Base-by-base conservation (phyloP, 345 rosid species). In the Hirschfeldia incana region DNA sequence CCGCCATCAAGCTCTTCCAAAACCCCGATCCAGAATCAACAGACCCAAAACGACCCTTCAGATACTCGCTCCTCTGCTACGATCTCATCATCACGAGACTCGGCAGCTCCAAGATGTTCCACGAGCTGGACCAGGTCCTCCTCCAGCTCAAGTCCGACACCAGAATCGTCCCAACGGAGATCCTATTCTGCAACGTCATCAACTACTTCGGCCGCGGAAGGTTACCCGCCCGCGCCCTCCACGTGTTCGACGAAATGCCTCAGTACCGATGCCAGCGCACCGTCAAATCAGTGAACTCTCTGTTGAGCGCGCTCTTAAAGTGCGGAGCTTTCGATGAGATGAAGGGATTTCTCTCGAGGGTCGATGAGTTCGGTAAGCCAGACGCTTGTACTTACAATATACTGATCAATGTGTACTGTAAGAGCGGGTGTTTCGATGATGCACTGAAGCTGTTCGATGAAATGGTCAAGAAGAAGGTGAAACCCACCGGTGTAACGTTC, bases 1-100 rank as follows among this genome's bases (percentile, higher is more conserved):
- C 82, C 67, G 98, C 96, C 26, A 84, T 87, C 59, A 78, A 81
- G 13, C 88, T 89, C 76, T 89, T 89, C 78, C 83, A 37, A 30
- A 85, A 87, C 77, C 91, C 92, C 9, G 76, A 85, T 58, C 83
- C 84, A 7, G 63, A 46, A 32, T 69, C 61, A 37, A 37, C 70
- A 2, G 63, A 29, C 68, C 61, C 80, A 3, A 73, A 65, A 15
- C 36, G 51, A 34, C 79, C 87, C 30, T 84, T 91, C 58, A 86
- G 81, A 61, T 84, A 86, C 85, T 88, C 90, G 21, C 88, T 85
- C 65, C 90, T 80, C 62, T 86, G 88, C 78, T 92, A 92, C 70
- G 98, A 94, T 77, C 77, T 94, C 84, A 87, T 89, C 78, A 87
- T 92, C 81, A 81, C 87, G 53, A 94, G 88, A 83, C 97, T 94